Conservation (phyloP, 1,284 basidiomycete species). For the Mycosarcoma mackinlayi region DNA sequence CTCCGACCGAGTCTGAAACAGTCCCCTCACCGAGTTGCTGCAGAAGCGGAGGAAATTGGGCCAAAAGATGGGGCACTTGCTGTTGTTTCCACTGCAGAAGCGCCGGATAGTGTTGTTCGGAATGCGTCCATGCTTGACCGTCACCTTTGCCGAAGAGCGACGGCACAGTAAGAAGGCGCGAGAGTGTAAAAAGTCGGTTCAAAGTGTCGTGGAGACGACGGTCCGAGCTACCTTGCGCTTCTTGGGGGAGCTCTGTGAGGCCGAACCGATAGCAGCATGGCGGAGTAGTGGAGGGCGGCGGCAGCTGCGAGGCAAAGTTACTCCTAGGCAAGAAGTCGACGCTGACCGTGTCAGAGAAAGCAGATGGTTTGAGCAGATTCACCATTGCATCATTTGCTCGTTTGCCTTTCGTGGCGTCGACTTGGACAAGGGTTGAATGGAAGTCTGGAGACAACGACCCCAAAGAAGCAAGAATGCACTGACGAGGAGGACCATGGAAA, state of each 20-base stretch:
- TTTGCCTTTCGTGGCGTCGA: no score
- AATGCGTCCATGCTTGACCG: conserved; percentile 33
- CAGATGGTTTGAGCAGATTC: conserved; percentile 8
- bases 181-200: neutral
- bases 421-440: neutral
- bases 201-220: neutral
- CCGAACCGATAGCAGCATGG: conserved; percentile 21
- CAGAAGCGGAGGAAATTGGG: neutral
- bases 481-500: conserved; percentile 1
- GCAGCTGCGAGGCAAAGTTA: neutral
- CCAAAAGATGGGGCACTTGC: conserved; percentile 18
- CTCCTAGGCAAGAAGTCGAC: conserved; percentile 4
- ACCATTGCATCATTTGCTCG: conserved; percentile 13
- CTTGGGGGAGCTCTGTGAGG: conserved; percentile 1
- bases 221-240: neutral
- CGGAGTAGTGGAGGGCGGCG: neutral
- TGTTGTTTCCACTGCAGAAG: conserved; percentile 32
- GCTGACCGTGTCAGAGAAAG: neutral
- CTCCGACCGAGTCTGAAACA: no score
- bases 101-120: conserved; percentile 18
- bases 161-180: conserved; percentile 13
- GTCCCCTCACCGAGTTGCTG: neutral
- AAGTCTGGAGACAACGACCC: no score
- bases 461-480: neutral
- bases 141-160: conserved; percentile 22